Percentiles rank a stretch among this genome's conserved stretches.
Conservation (phyloP, 2,329 filamentous ascomycete species). For the Aspergillus transmontanensis region DNA sequence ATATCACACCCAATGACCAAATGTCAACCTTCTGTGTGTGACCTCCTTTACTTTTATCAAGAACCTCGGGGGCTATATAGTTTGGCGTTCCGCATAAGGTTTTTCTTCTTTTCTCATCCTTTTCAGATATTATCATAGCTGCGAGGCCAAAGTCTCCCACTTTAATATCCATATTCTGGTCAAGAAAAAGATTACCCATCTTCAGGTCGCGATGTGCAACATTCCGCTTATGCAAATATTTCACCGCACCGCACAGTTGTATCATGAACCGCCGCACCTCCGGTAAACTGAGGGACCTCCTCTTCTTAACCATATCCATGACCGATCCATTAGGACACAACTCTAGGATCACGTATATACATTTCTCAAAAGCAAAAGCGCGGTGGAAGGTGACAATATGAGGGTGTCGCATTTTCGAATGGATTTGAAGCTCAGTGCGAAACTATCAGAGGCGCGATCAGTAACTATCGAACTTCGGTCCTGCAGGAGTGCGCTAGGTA, state of each 20-base stretch:
- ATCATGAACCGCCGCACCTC: slow-evolving; percentile 93
- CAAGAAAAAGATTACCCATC: slow-evolving; percentile 96
- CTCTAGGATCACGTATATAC: slow-evolving; percentile 92
- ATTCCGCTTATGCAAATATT: slow-evolving; percentile 94
- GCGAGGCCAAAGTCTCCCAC: slow-evolving; percentile 97
- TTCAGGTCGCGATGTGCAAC: slow-evolving; percentile 97
- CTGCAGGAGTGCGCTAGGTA: slow-evolving; percentile 21
- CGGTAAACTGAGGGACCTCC: slow-evolving; percentile 86
- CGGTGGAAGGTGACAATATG: slow-evolving; percentile 96
- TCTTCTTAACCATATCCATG: slow-evolving; percentile 95
- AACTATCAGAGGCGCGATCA: slow-evolving; percentile 51
- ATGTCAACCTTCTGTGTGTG: slow-evolving; percentile 98
- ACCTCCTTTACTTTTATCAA: slow-evolving; percentile 90
- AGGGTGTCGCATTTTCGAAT: slow-evolving; percentile 94
- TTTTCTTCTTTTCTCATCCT: slow-evolving; percentile 81
- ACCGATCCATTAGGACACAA: slow-evolving; percentile 93
- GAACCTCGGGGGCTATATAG: slow-evolving; percentile 95
- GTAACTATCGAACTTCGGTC: neutral
- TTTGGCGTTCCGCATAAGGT: slow-evolving; percentile 97
- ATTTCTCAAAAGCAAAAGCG: slow-evolving; percentile 85
- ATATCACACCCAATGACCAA: slow-evolving; percentile 97
- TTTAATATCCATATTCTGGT: slow-evolving; percentile 94
- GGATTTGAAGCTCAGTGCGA: slow-evolving; percentile 87
- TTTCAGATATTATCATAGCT: slow-evolving; percentile 85
- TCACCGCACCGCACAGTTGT: slow-evolving; percentile 94